Evolutionary conservation across 2,329 filamentous ascomycete genomes (phyloP), one percentile per base, ranked within the genome.

Genomic region (Ophiobolus disseminans): DNA sequence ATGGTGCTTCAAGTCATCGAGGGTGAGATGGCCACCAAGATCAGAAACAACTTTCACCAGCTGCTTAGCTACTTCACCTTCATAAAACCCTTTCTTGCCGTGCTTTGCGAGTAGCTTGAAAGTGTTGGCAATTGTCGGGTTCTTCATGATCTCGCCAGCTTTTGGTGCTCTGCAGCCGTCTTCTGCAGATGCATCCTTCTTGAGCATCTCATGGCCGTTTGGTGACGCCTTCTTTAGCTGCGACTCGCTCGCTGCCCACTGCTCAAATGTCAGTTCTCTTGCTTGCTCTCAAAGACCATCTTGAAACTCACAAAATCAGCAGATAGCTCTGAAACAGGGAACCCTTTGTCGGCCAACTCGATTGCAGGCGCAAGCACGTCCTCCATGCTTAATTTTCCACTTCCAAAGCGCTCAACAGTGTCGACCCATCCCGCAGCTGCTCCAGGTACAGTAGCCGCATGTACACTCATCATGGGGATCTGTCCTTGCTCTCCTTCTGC

Each of bases 361-460:
- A 96, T 92, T 0, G 91, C 94, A 0, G 94, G 93, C 4, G 78
- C 81, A 9, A 99, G 78, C 48, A 97, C 86, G 64, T 95, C 85
- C 59, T 85, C 83, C 75, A 97, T 62, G 7, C 79, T 84, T 11
- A 97, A 63, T 68, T 88, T 95, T 2, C 91, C 90, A 70, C 92
- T 97, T 13, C 94, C 94, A 66, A 97, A 96, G 44, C 84, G 85
- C 73, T 92, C 87, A 1, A 97, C 81, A 0, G 89, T 87, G 72
- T 99, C 94, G 19, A 90, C 86, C 94, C 94, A 99, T 1, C 93
- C 94, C 0, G 91, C 94, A 0, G 94, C 85, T 1, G 94, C 92
- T 5, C 94, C 94, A 0, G 94, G 94, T 0, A 94, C 87, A 1
- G 92, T 96, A 1, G 91, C 90, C 8, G 91, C 82, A 68, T 95